A percentile compares a stretch with the other conserved stretches of the same genome.
These are phyloP conservation scores for Apostasia ramifera DNA, from an alignment of 106 monocot genomes.

Conservation along the genomic window DNA sequence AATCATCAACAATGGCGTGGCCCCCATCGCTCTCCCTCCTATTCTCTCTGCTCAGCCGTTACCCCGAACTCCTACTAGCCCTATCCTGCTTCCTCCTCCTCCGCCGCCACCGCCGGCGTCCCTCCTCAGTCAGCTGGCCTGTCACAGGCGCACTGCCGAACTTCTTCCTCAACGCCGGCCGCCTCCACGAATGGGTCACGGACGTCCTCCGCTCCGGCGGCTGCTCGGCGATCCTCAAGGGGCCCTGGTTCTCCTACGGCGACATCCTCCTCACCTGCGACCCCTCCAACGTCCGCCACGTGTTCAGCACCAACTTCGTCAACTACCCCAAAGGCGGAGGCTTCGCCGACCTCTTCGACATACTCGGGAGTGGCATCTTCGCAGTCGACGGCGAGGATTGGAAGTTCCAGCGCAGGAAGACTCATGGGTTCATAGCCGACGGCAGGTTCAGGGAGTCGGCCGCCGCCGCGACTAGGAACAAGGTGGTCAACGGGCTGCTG, in stretches of 20 bases:
- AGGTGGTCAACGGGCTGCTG: not conserved
- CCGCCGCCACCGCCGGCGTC: not conserved
- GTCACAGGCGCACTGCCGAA: slow-evolving; percentile 3
- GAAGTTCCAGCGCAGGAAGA: slow-evolving; percentile 4
- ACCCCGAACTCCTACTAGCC: not conserved
- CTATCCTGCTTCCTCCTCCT: not conserved
- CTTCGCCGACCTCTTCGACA: slow-evolving; percentile 8
- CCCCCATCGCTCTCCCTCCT: no score
- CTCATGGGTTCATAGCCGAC: not conserved
- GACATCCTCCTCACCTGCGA: slow-evolving; percentile 5
- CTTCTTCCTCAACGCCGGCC: not conserved
- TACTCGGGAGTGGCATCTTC: slow-evolving; percentile 16
- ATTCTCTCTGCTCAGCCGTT: not conserved
- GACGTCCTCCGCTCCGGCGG: not conserved
- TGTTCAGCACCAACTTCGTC: slow-evolving; percentile 10
- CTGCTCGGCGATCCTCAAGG: not conserved
- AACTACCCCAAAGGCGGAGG: slow-evolving; percentile 10
- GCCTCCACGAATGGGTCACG: slow-evolving; percentile 8
- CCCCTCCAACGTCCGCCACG: slow-evolving; percentile 11
- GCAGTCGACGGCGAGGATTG: slow-evolving; percentile 1
- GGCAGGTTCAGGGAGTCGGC: not conserved
- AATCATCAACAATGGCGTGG: no score
- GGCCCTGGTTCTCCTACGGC: not conserved
- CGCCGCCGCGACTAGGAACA: not conserved
- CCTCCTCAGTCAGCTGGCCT: not conserved